Base-by-base conservation (phyloP, 805 yeast genomes). In the Debaryomyces castellii region DNA sequence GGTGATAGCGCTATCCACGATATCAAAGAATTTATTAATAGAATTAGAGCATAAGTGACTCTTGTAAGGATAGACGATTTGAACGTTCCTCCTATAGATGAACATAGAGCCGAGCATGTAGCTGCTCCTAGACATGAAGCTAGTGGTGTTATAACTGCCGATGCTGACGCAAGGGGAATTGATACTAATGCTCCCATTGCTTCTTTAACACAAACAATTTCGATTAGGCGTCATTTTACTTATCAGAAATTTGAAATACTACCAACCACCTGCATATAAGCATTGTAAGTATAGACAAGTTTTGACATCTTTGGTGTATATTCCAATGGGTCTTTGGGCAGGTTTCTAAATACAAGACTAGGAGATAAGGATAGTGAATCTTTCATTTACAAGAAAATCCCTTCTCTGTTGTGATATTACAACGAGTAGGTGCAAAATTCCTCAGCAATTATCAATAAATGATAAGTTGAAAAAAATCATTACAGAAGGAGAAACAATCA, bases 1-100 rank as follows among this genome's bases (percentile, higher is more conserved):
- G 89, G 89, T 14, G 95, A 82, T 45, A 94, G 78, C 69, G 87
- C 88, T n/a, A 89, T 69, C 99, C 99, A 94, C 9, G 97, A 88
- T 12, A 94, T 50, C 23, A 89, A 71, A 18, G 96, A 87, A 69
- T 91, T 92, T 21, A 87, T 48, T 23, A 89, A 69, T 48, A 94
- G 80, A 36, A 91, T 69, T 28, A 84, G 51, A 6, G 98, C 99
- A 66, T 94, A 94, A 39, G 88, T 79, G 23, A 92, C 71, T 60
- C 99, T 79, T 5, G 99, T 92, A 50, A 91, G 84, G 21, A 89
- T 74, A 6, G 91, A 81, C 14, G 94, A 85, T 46, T 85, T 74
- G 57, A 85, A 80, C 21, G 83, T 78, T 34, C 86, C 85, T n/a
- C 76, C 75, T 14, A 72, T 63, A 4, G 75, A 61, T 8, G 71